These are phyloP conservation scores for Sarcodon aspratus DNA, from an alignment of 768 basidiomycete genomes.

Conservation along the genomic window DNA sequence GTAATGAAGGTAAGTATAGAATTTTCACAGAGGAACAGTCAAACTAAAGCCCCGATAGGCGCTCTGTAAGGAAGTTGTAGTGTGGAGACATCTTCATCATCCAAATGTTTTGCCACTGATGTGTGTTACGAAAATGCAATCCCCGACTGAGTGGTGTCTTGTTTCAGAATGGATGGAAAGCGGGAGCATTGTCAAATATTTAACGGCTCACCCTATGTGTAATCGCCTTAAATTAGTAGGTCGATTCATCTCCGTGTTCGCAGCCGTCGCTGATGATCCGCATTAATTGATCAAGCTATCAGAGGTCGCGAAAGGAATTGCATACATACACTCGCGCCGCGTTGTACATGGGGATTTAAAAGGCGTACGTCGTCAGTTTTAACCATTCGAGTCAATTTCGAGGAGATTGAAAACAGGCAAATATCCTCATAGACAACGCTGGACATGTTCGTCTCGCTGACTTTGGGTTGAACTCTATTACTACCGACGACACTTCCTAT, in stretches of 20 bases:
- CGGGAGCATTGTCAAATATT: constrained; percentile 1
- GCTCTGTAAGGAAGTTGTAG: neutral
- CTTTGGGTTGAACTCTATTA: constrained; percentile 4
- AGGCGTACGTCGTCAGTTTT: constrained; percentile 1
- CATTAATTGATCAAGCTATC: neutral
- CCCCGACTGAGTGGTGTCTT: neutral
- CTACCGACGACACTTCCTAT: neutral
- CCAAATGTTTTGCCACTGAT: neutral
- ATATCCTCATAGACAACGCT: constrained; percentile 5
- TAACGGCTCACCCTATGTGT: neutral
- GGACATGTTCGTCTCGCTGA: constrained; percentile 5
- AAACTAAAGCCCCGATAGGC: neutral
- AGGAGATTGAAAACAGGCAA: neutral
- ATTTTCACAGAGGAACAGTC: too few relatives aligned
- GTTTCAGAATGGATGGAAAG: constrained; percentile 5
- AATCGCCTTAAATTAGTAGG: neutral
- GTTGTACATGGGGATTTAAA: constrained; percentile 4
- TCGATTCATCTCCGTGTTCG: too few relatives aligned
- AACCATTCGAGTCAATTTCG: neutral
- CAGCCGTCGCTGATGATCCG: neutral
- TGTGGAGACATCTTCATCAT: neutral
- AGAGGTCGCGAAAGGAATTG: constrained; percentile 1
- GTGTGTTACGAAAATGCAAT: neutral
- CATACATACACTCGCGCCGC: constrained; percentile 1
- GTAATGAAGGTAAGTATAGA: neutral